Base-by-base conservation (phyloP, 1,284 basidiomycete genomes). In the Porogramme epimiltina region DNA sequence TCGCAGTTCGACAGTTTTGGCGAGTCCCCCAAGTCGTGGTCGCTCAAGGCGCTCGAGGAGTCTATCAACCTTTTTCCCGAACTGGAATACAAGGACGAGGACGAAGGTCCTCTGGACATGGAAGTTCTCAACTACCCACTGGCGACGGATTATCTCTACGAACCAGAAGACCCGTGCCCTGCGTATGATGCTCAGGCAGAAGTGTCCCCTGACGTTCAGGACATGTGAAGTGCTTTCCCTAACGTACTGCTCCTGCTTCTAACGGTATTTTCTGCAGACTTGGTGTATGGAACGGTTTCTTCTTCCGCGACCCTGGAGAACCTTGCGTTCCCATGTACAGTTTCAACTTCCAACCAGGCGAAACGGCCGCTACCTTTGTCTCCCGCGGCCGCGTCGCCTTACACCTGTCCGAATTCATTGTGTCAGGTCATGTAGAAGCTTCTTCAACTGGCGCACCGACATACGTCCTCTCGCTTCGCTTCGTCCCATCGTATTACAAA, bases 101-200 rank as follows among this genome's bases (percentile, higher is more conserved):
- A 64, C 23, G 55, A 50, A 8, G 51, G 56, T 42, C 51, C 50
- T 23, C 18, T 58, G 4, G 44, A 58, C 20, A 19, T 42, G 3
- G 51, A 54, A 26, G 52, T 65, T 19, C 22, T 56, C 16, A 58
- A 57, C 34, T 52, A 62, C 38, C 55, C 61, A 4, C 16, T 59
- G 2, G 59, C 20, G 8, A 39, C 23, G 2, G 25, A 42, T 41
- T 22, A 31, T 20, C 46, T 39, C 34, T 41, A 41, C 16, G 19
- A 16, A 11, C 39, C 22, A 8, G 20, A 23, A 6, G 28, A 31
- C 13, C 28, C 28, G 8, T 31, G 28, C 28, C 28, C 28, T 31
- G 8, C 28, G 13, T 31, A 31, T 13, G 8, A 31, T 13, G 8
- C 28, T 31, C 28, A 13, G 13, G 22, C 6, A 22, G 24, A 22